These are phyloP conservation scores for Fusarium anthophilum DNA, from an alignment of 2,329 filamentous ascomycete species.

Conservation along the genomic window DNA sequence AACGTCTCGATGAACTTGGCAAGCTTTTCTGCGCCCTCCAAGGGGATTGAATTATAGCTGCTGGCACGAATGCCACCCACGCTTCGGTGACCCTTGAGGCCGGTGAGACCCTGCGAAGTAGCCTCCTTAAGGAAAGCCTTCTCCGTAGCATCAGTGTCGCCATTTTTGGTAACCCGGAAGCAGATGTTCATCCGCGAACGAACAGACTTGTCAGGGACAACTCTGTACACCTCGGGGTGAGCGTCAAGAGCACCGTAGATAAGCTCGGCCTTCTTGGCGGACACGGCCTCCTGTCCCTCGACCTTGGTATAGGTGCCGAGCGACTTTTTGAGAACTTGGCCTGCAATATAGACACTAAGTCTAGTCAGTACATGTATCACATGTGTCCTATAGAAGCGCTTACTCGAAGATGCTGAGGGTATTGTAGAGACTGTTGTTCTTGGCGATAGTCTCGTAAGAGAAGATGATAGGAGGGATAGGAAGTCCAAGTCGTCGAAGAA, in stretches of 20 bases:
- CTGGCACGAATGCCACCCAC: conserved; percentile 76
- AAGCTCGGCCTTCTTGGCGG: conserved; percentile 76
- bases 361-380: conserved; percentile 7
- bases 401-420: conserved; percentile 91
- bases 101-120: conserved; percentile 73
- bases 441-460: conserved; percentile 84
- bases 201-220: conserved; percentile 78
- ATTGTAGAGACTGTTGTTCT: conserved; percentile 97
- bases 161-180: conserved; percentile 75
- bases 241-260: conserved; percentile 83
- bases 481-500: conserved; percentile 80
- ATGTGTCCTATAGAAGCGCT: conserved; percentile 38
- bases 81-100: conserved; percentile 87
- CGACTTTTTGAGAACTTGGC: conserved; percentile 84
- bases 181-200: conserved; percentile 96
- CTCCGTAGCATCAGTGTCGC: conserved; percentile 74
- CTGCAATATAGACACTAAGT: conserved; percentile 82
- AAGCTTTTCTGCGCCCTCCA: conserved; percentile 74
- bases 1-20: conserved; percentile 69
- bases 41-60: conserved; percentile 88
- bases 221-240: conserved; percentile 74
- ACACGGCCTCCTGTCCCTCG: conserved; percentile 77
- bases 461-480: conserved; percentile 82
- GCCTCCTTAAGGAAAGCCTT: conserved; percentile 81
- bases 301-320: conserved; percentile 74